Conservation (phyloP, 2,329 filamentous ascomycete species). For the Penicillium oxalicum region DNA sequence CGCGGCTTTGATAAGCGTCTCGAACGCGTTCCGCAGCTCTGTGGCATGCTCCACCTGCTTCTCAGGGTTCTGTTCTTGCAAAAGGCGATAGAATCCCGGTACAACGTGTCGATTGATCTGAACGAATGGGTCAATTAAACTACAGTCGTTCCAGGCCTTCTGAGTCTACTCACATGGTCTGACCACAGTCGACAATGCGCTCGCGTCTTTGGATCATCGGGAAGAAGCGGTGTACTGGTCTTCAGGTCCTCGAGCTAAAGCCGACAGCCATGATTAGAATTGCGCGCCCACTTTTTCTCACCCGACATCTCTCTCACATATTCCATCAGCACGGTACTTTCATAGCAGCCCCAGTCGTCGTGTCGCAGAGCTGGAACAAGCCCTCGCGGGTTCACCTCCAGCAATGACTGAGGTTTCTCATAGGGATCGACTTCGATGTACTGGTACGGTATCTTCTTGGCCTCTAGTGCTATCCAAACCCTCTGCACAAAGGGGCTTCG, state of each 20-base stretch:
- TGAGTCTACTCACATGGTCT: conserved; percentile 57
- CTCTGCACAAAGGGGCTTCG: conserved; percentile 76
- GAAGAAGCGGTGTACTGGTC: conserved; percentile 54
- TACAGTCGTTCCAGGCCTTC: not conserved
- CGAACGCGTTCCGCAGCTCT: conserved; percentile 61
- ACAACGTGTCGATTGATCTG: conserved; percentile 72
- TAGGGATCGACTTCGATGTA: conserved; percentile 83
- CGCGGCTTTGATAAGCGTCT: conserved; percentile 54
- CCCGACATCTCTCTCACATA: conserved; percentile 52
- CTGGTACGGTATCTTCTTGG: conserved; percentile 72
- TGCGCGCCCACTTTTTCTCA: not conserved
- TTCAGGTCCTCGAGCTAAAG: conserved; percentile 66
- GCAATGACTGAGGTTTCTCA: conserved; percentile 61
- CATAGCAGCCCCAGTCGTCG: conserved; percentile 74
- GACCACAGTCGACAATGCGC: conserved; percentile 75
- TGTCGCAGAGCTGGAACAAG: conserved; percentile 71
- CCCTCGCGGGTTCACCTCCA: conserved; percentile 70
- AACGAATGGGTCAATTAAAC: conserved; percentile 11
- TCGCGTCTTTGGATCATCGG: conserved; percentile 57
- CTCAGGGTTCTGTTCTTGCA: conserved; percentile 57
- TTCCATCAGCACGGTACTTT: conserved; percentile 78
- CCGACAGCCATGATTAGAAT: not conserved
- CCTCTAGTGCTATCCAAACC: conserved; percentile 82
- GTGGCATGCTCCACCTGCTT: conserved; percentile 56
- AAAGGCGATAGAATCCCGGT: conserved; percentile 66